Evolutionary conservation across 2,329 filamentous ascomycete species (phyloP).

Genomic region (Colletotrichum sp.): DNA sequence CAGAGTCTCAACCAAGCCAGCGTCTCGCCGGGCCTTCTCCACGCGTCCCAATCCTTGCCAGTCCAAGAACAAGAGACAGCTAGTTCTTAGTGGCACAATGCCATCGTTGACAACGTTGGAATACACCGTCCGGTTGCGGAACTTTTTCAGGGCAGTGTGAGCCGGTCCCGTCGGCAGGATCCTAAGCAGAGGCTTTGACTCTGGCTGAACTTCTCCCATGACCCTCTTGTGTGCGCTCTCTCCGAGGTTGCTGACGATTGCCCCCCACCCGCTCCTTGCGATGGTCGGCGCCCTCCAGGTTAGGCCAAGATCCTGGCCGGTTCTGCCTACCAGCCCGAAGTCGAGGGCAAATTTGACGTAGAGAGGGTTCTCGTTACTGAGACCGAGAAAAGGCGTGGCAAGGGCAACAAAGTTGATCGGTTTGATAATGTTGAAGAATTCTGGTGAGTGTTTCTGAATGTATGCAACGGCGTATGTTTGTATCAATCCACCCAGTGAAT

Average conservation of each 20-base stretch:
- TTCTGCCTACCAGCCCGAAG: slow-evolving; percentile 94
- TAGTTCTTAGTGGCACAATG: slow-evolving; percentile 93
- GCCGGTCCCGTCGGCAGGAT: slow-evolving; percentile 92
- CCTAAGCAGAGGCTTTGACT: slow-evolving; percentile 85
- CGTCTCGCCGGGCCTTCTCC: slow-evolving; percentile 91
- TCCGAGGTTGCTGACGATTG: slow-evolving; percentile 82
- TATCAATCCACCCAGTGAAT: slow-evolving; percentile 87
- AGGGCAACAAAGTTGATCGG: slow-evolving; percentile 91
- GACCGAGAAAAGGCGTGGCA: slow-evolving; percentile 84
- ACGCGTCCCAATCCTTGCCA: slow-evolving; percentile 94
- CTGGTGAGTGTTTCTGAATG: slow-evolving; percentile 92
- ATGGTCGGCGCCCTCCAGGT: slow-evolving; percentile 92
- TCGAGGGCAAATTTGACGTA: slow-evolving; percentile 98
- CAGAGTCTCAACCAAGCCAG: slow-evolving; percentile 89
- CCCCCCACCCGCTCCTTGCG: slow-evolving; percentile 85
- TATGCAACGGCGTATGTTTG: slow-evolving; percentile 97
- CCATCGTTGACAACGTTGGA: slow-evolving; percentile 98
- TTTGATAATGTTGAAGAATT: slow-evolving; percentile 85
- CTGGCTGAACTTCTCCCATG: slow-evolving; percentile 69
- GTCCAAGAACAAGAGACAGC: slow-evolving; percentile 94
- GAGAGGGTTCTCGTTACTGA: slow-evolving; percentile 96
- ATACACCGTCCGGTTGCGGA: slow-evolving; percentile 89
- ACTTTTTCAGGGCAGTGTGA: slow-evolving; percentile 84
- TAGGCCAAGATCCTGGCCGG: slow-evolving; percentile 91
- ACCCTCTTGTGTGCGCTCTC: slow-evolving; percentile 67